Conservation (phyloP, 2,329 filamentous ascomycete genomes). For the Tolypocladium endophyticum region DNA sequence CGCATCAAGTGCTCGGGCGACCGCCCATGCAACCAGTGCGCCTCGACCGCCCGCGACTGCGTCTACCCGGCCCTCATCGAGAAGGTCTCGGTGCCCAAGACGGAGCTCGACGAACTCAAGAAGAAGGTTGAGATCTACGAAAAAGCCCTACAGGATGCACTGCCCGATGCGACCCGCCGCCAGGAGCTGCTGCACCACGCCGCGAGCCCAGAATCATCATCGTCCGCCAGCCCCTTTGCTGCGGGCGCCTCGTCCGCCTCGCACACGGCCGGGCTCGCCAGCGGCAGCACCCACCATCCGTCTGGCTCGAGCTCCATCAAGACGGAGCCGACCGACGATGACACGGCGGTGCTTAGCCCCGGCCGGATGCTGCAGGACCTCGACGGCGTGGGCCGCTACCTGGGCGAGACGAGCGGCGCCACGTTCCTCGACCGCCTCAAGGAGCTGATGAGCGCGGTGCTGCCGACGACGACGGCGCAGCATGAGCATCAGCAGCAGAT, state of each 20-base stretch:
- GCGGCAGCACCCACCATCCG: not conserved
- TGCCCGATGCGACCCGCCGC: conserved; percentile 23
- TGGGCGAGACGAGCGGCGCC: conserved; percentile 38
- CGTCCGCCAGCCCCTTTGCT: conserved; percentile 10
- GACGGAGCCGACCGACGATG: conserved; percentile 10
- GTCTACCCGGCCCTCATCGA: conserved; percentile 33
- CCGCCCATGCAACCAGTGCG: conserved; percentile 35
- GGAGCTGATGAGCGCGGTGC: conserved; percentile 26
- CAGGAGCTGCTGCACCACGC: conserved; percentile 20
- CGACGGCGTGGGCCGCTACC: conserved; percentile 32
- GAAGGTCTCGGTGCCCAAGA: conserved; percentile 30
- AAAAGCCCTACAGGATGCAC: conserved; percentile 23
- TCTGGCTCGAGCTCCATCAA: conserved; percentile 4
- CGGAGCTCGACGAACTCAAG: conserved; percentile 30
- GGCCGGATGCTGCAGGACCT: conserved; percentile 33
- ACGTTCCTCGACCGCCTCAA: conserved; percentile 40
- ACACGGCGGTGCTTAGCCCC: conserved; percentile 15
- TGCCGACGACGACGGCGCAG: conserved; percentile 3
- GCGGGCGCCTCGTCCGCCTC: not conserved
- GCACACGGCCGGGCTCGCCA: not conserved
- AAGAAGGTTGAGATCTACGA: conserved; percentile 29
- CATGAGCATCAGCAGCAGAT: not conserved
- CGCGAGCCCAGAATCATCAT: conserved; percentile 10
- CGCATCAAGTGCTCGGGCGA: conserved; percentile 42
- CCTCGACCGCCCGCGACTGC: conserved; percentile 31